These are phyloP conservation scores for Alternaria ethzedia DNA, from an alignment of 2,329 filamentous ascomycete species.

Conservation along the genomic window DNA sequence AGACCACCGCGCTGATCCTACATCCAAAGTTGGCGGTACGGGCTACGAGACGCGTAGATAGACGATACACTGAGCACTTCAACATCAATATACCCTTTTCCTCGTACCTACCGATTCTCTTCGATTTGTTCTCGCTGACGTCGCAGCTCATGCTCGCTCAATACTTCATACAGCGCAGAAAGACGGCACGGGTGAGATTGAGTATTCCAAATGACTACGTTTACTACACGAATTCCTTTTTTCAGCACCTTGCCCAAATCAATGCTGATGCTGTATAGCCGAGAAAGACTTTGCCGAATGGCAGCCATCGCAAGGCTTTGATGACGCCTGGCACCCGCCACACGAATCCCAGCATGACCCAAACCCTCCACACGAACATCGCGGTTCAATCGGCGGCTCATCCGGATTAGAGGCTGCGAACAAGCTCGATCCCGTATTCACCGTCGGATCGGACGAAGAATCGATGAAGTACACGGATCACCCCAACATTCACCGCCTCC, in stretches of 20 bases:
- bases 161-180: not conserved
- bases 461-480: constrained; percentile 14
- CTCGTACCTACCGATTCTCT: not conserved
- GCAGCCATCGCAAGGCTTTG: constrained; percentile 2
- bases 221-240: not conserved
- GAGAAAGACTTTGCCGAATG: constrained; percentile 2
- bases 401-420: constrained; percentile 16
- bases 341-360: constrained; percentile 2
- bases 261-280: not conserved
- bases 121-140: constrained; percentile 7
- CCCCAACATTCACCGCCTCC: constrained; percentile 11
- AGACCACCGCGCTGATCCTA: constrained; percentile 22
- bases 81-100: constrained; percentile 25
- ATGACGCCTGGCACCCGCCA: not conserved
- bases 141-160: constrained; percentile 1
- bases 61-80: constrained; percentile 1
- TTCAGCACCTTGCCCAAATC: not conserved
- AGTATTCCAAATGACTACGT: not conserved
- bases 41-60: constrained; percentile 24
- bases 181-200: constrained; percentile 15
- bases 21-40: constrained; percentile 18
- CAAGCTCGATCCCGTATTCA: constrained; percentile 20
- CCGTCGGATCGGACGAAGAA: constrained; percentile 1
- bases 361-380: constrained; percentile 13
- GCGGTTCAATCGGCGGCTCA: constrained; percentile 18